Evolutionary conservation across 441 rosid species (phyloP).

Genomic region (Populus hybrid): DNA sequence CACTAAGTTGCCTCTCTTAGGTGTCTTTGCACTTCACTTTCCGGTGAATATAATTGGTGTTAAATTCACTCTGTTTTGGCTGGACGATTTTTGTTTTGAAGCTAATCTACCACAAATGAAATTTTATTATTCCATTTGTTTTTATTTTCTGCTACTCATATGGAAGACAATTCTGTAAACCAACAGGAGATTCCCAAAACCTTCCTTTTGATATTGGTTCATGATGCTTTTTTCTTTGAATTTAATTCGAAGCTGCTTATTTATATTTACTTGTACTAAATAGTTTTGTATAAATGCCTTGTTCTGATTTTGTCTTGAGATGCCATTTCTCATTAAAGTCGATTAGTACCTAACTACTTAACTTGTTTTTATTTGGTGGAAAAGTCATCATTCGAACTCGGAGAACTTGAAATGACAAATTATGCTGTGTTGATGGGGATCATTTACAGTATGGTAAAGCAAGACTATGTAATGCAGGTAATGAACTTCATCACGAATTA

Average conservation of each 20-base stretch:
- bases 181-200: background rate
- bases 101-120: background rate
- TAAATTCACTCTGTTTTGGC: background rate
- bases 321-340: background rate
- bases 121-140: background rate
- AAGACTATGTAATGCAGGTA: constrained; percentile 84
- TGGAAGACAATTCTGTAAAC: background rate
- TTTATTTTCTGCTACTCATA: no score
- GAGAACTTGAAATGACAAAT: constrained; percentile 41
- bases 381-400: constrained; percentile 6
- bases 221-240: background rate
- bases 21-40: background rate
- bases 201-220: background rate
- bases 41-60: background rate
- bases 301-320: background rate
- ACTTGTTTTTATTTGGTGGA: constrained; percentile 33
- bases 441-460: constrained; percentile 69
- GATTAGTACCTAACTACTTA: background rate
- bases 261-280: background rate
- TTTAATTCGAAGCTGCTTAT: background rate
- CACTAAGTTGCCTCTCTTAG: background rate
- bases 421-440: constrained; percentile 50
- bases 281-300: background rate
- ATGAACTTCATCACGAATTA: background rate
- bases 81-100: no score